Conservation (phyloP, 1,284 basidiomycete species). For the Cutaneotrichosporon cyanovorans region DNA sequence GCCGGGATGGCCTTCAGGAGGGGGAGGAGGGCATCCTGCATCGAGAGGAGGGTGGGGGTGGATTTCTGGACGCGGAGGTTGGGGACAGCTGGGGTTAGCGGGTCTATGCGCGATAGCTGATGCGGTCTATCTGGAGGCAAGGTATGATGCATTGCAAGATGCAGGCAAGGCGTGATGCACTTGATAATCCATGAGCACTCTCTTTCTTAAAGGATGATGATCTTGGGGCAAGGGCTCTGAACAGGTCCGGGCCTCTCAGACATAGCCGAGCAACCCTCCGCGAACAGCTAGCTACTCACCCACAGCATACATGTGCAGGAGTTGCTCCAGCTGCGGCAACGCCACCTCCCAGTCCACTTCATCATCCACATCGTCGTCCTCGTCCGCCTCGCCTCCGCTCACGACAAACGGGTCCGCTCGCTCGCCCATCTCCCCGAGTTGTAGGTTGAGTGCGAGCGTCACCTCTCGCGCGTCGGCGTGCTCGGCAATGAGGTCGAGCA, state of each 20-base stretch:
- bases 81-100: slow-evolving; percentile 18
- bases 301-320: slow-evolving; percentile 46
- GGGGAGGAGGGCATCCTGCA: slow-evolving; percentile 21
- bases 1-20: slow-evolving; percentile 16
- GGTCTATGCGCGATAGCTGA: too few species aligned
- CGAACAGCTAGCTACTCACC: slow-evolving; percentile 14
- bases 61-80: slow-evolving; percentile 22
- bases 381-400: slow-evolving; percentile 26
- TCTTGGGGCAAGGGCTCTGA: too few species aligned
- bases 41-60: slow-evolving; percentile 28
- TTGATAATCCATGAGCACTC: too few species aligned
- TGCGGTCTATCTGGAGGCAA: too few species aligned
- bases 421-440: slow-evolving; percentile 24
- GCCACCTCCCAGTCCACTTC: slow-evolving; percentile 45
- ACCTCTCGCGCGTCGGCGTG: slow-evolving; percentile 26
- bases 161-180: too few species aligned
- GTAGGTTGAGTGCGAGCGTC: slow-evolving; percentile 25
- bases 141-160: too few species aligned
- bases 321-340: slow-evolving; percentile 50
- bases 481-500: slow-evolving; percentile 17
- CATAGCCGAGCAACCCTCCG: too few species aligned
- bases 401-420: slow-evolving; percentile 22
- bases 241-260: too few species aligned
- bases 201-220: too few species aligned
- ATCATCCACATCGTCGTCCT: slow-evolving; percentile 19